Evolutionary conservation across 441 rosid genomes (phyloP), one percentile per base, ranked within the genome.

Genomic region (Erodium trifolium): DNA sequence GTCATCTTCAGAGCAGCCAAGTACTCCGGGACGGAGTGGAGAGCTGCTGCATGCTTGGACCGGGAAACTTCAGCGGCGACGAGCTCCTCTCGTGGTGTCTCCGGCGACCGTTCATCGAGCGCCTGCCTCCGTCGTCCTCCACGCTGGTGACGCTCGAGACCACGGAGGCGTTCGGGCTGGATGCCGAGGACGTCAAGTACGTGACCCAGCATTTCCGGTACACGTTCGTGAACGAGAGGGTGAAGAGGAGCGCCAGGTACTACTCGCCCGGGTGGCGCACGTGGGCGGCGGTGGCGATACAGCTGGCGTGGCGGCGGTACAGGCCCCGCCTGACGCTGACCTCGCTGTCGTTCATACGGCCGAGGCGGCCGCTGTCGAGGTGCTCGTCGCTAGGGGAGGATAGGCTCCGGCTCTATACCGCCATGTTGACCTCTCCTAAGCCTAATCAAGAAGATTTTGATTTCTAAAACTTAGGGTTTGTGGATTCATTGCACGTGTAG

Each of bases 191-290:
- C 6, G 90, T 93, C 4, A 91, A 88, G 71, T 93, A 93, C 17
- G 98, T 91, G 39, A 91, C 98, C 0, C 98, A 91, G 9, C 97
- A 93, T 77, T 93, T 93, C 18, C 83, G 98, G 55, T 93, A 93
- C 85, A 93, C 97, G 9, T 93, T 93, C 70, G 94, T 91, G 2
- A 93, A 91, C 0, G 97, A 91, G 47, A 85, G 84, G 73, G 94
- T 93, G 63, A 93, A 85, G 84, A 84, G 98, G 63, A 91, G 98
- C 68, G 97, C 97, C 0, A 83, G 98, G 72, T 93, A 93, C 67
- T 91, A 93, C 70, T 93, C 98, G 10, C 97, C 97, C 0, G 98
- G 97, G 4, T 93, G 98, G 98, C 77, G 98, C n/a, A 91, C 98
- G 13, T 93, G 97, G 97, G 95, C 93, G 0, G 93, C 97, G 0